Evolutionary conservation across 371 early-diverging fungal genomes (phyloP).

Genomic region (Apophysomyces trapeziformis): DNA sequence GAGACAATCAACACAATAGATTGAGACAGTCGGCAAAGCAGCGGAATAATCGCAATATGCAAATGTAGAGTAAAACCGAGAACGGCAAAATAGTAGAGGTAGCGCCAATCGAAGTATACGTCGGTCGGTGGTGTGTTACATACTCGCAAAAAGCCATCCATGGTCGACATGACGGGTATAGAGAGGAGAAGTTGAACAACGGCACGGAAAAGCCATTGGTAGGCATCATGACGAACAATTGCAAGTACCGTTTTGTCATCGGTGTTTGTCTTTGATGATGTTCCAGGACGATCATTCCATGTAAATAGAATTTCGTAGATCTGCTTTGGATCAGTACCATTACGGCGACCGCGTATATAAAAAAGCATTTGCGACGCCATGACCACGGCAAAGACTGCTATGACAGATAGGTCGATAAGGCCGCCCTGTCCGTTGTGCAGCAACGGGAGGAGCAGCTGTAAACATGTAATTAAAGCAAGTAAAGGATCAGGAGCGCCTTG

Average conservation of each 20-base stretch:
- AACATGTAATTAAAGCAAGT: neutral
- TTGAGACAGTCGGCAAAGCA: constrained; percentile 20
- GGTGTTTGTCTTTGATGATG: neutral
- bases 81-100: constrained; percentile 23
- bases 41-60: constrained; percentile 30
- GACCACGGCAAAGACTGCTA: constrained; percentile 24
- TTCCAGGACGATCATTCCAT: constrained; percentile 26
- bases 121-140: constrained; percentile 29
- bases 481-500: neutral
- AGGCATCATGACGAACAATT: constrained; percentile 21
- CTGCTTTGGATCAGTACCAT: constrained; percentile 3
- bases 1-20: neutral
- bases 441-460: neutral
- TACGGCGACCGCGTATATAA: constrained; percentile 25
- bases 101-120: neutral
- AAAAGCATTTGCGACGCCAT: constrained; percentile 31
- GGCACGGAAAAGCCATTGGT: constrained; percentile 17
- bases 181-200: constrained; percentile 16
- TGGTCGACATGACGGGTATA: constrained; percentile 24
- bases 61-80: constrained; percentile 28
- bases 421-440: constrained; percentile 13
- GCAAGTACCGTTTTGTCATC: neutral
- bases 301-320: constrained; percentile 16
- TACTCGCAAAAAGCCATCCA: constrained; percentile 34
- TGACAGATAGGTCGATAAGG: constrained; percentile 14